Evolutionary conservation across 129 eudicot species (phyloP), one percentile per base, ranked within the genome.

Genomic region (Sambucus nigra): DNA sequence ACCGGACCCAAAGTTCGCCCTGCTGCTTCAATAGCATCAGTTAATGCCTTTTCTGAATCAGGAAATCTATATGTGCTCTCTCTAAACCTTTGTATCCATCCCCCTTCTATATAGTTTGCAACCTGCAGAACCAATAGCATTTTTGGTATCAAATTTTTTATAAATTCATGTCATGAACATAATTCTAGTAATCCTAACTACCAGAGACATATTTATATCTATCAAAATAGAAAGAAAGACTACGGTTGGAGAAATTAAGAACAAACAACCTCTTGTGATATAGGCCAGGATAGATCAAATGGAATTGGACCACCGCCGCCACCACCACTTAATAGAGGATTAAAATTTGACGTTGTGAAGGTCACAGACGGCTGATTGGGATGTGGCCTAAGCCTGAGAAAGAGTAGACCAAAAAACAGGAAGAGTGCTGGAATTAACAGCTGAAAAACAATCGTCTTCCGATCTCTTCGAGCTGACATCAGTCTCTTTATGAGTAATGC

Each of bases 291-390:
- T 18, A 86, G 69, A 71, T 92, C 91, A 58, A 69, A 92, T 33
- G 99, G 99, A 66, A 92, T 82, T 6, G 99, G 99, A 28, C 96
- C 99, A 29, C 99, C 99, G 3, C 96, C 99, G 47, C 98, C 98
- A 15, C 86, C 92, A 57, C 96, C 96, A 28, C 83, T 71, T 53
- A 92, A 59, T 59, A 86, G 63, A 40, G 99, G 99, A 82, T 92
- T 92, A 59, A 92, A 92, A 55, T 82, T 32, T 56, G 94, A 70
- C 51, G 99, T 92, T 55, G 99, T 92, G 71, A 92, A 75, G 53
- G 82, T 80, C 51, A 92, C 51, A 53, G 99, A 77, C 33, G 71
- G 82, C 77, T 82, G 91, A 67, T 86, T 87, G 67, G 99, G 96
- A 60, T 92, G 99, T 62, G 94, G 85, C 76, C 75, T 92, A 54